Base-by-base conservation (phyloP, 805 yeast species). In the Zygotorulaspora chibaensis region DNA sequence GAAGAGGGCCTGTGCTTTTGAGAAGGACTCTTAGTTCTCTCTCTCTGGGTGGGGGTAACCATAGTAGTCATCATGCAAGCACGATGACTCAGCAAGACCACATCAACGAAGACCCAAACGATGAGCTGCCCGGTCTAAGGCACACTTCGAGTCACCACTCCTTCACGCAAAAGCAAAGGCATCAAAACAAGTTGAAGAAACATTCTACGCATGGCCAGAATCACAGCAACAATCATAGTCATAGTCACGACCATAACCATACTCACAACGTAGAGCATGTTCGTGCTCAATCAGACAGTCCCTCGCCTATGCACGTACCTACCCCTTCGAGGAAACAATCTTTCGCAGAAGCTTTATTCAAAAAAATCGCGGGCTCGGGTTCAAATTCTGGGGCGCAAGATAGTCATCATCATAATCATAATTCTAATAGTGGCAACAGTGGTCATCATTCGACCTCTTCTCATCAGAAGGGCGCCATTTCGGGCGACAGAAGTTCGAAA, bases 11-110 rank as follows among this genome's bases (percentile, higher is more conserved):
- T 2, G 38, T 45, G 8, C 27, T 49, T 11, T 35, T 52, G 30
- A 50, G 53, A 45, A 58, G 54, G 30, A 58, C 64, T 8, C 36
- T 59, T 15, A 58, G 62, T 39, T 53, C 52, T 46, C 36, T 59
- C 17, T 57, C 64, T 3, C 53, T 57, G 48, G 39, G 49, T 9
- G 40, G 50, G 26, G 25, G 30, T 10, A 41, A 34, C 18, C 38
- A 42, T 15, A 25, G 27, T 8, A 37, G 29, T 12, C 34, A 39
- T 29, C 33, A 37, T 17, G 42, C 40, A 23, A 33, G 26, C 31
- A 11, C 13, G 17, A 35, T 34, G 26, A 38, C 20, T 2, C 40
- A 34, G 18, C 39, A 31, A 25, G 34, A 43, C 4, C 27, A 18
- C 25, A 40, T 23, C 17, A 39, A 26, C 18, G 42, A 38, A 18